Evolutionary conservation across 306 rosid species (phyloP).

Genomic region (Oxytropis ochrocephala): DNA sequence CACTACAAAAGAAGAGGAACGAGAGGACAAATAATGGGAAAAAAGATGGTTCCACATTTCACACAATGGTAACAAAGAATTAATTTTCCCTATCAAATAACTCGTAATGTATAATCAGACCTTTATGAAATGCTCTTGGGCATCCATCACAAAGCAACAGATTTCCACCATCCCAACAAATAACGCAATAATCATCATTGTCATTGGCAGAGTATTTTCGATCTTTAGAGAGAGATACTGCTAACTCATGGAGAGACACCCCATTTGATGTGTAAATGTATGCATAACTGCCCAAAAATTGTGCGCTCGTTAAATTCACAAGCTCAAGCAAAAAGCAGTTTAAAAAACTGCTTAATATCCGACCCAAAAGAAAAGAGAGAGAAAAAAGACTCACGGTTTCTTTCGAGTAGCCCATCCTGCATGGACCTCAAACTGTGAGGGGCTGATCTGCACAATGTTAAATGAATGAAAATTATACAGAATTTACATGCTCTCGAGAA

Average conservation of each 20-base stretch:
- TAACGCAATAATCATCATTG: constrained; percentile 85
- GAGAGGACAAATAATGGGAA: constrained; percentile 3
- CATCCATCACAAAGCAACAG: constrained; percentile 96
- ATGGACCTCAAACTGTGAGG: constrained; percentile 93
- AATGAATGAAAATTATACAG: constrained; percentile 14
- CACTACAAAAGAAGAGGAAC: not conserved
- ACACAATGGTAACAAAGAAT: constrained; percentile 6
- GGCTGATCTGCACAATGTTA: constrained; percentile 69
- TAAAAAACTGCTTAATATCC: constrained; percentile 21
- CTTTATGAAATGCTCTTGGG: constrained; percentile 98
- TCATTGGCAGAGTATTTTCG: constrained; percentile 78
- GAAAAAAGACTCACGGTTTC: constrained; percentile 78
- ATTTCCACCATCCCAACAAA: constrained; percentile 93
- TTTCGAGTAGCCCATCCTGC: constrained; percentile 95
- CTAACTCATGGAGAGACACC: constrained; percentile 89
- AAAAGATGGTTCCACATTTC: constrained; percentile 17
- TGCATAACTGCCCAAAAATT: constrained; percentile 68
- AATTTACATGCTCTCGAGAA: not conserved
- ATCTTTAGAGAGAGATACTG: constrained; percentile 82
- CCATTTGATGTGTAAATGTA: constrained; percentile 94
- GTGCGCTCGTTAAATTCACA: constrained; percentile 18
- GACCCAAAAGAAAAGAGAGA: not conserved
- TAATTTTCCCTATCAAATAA: not conserved
- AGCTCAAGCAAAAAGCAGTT: not conserved
- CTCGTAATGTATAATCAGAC: constrained; percentile 38